Conservation (phyloP, 768 basidiomycete genomes). For the Tricholoma bakamatsutake region DNA sequence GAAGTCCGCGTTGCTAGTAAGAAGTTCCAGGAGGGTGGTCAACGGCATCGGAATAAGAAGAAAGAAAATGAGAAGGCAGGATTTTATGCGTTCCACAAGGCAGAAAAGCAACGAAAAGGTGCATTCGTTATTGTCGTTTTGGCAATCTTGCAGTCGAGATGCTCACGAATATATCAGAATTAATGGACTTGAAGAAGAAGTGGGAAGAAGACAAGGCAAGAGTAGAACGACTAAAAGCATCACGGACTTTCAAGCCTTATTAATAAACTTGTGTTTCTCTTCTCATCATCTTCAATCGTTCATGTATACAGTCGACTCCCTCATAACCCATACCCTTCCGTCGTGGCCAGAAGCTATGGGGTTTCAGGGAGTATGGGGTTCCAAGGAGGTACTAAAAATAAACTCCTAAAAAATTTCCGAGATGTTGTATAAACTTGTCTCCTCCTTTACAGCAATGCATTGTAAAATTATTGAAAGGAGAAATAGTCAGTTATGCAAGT, state of each 20-base stretch:
- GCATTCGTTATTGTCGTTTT: slow-evolving; percentile 13
- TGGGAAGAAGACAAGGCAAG: slow-evolving; percentile 90
- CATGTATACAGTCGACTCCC: too few species aligned
- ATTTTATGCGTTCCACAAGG: slow-evolving; percentile 90
- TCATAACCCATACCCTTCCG: too few species aligned
- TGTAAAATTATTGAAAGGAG: too few species aligned
- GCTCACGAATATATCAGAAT: slow-evolving; percentile 36
- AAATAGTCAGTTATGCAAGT: too few species aligned
- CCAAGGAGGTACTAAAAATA: too few species aligned
- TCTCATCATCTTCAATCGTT: too few species aligned
- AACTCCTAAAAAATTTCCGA: too few species aligned
- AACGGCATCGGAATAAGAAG: slow-evolving; percentile 43
- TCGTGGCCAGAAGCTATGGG: too few species aligned
- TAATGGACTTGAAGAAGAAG: slow-evolving; percentile 67
- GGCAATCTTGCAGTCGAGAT: not conserved
- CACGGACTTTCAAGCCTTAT: slow-evolving; percentile 84
- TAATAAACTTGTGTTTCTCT: slow-evolving; percentile 24
- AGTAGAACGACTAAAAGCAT: slow-evolving; percentile 73
- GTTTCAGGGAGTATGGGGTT: too few species aligned
- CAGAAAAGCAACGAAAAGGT: slow-evolving; percentile 87
- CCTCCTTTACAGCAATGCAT: too few species aligned
- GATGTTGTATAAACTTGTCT: too few species aligned
- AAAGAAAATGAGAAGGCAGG: slow-evolving; percentile 63
- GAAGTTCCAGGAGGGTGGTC: slow-evolving; percentile 56
- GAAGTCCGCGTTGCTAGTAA: slow-evolving; percentile 63